Percentiles rank a stretch among this genome's conserved stretches.
Conservation (phyloP, 768 basidiomycete genomes). For the Daedaleopsis sinensis region DNA sequence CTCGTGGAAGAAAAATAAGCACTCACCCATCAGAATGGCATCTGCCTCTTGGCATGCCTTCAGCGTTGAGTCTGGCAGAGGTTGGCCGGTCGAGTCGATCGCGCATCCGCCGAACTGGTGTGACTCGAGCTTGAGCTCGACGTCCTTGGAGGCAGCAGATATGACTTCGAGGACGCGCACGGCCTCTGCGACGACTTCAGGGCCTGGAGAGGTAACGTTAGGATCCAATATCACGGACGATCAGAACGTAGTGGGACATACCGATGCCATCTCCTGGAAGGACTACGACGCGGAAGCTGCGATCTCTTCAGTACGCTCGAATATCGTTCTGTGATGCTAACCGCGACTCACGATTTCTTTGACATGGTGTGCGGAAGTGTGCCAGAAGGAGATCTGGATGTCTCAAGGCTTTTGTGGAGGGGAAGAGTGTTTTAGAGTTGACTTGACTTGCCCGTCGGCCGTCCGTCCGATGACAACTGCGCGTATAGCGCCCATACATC, state of each 20-base stretch:
- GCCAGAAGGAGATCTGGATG: not conserved
- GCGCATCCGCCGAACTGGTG: constrained; percentile 91
- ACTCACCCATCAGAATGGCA: constrained; percentile 91
- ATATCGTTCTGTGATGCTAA: not conserved
- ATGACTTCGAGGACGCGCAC: constrained; percentile 79
- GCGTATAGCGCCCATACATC: not conserved
- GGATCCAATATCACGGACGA: not conserved
- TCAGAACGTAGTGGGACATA: constrained; percentile 35
- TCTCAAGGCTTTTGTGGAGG: not conserved
- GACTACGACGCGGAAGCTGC: constrained; percentile 84
- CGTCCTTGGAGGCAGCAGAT: constrained; percentile 59
- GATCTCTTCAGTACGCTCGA: constrained; percentile 1
- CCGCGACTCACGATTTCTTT: constrained; percentile 29
- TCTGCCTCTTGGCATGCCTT: constrained; percentile 91
- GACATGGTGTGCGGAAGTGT: constrained; percentile 16
- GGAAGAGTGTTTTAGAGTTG: not conserved
- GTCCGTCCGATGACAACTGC: not conserved
- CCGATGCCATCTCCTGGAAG: constrained; percentile 99
- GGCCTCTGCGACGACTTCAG: constrained; percentile 88
- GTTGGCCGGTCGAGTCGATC: constrained; percentile 85
- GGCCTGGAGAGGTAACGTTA: constrained; percentile 53
- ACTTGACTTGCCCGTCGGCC: not conserved
- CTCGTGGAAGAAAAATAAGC: not conserved
- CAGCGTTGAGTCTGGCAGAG: constrained; percentile 83
- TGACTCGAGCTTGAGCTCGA: constrained; percentile 72